Conservation (phyloP, 805 yeast species). For the Nakazawaea holstii region DNA sequence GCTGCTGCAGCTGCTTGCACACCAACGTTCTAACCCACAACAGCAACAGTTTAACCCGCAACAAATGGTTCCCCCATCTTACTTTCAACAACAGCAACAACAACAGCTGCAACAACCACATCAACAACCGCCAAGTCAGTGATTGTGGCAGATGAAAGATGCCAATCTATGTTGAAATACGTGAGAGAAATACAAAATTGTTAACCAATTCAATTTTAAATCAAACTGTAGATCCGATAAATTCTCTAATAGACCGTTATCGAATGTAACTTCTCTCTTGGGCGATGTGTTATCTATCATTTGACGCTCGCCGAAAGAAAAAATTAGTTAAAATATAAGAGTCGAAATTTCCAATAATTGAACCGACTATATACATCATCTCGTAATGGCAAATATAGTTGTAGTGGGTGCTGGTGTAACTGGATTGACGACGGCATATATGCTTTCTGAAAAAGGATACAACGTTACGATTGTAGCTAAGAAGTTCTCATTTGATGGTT, state of each 20-base stretch:
- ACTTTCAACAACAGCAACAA: slow-evolving; percentile 11
- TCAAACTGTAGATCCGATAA: too few relatives aligned
- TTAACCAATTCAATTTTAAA: too few relatives aligned
- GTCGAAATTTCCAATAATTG: too few relatives aligned
- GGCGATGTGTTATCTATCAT: too few relatives aligned
- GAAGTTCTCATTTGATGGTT: slow-evolving; percentile 29
- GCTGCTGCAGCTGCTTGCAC: slow-evolving; percentile 12
- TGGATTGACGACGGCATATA: slow-evolving; percentile 50
- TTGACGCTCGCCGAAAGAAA: too few relatives aligned
- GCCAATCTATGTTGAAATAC: background rate
- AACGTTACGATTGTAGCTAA: slow-evolving; percentile 43
- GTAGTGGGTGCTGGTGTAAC: slow-evolving; percentile 57
- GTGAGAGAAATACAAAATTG: too few relatives aligned
- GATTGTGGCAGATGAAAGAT: too few relatives aligned
- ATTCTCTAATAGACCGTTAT: too few relatives aligned
- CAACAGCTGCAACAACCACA: slow-evolving; percentile 12
- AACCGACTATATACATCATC: too few relatives aligned
- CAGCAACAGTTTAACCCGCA: slow-evolving; percentile 11
- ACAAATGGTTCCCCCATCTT: slow-evolving; percentile 13
- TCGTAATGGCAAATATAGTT: slow-evolving; percentile 21
- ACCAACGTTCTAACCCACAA: background rate
- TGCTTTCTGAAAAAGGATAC: slow-evolving; percentile 33
- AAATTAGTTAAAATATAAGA: too few relatives aligned
- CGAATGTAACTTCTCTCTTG: too few relatives aligned
- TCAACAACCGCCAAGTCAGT: slow-evolving; percentile 16